A percentile compares a stretch with the other conserved stretches of the same genome.
Conservation (phyloP, 371 early-diverging fungal genomes). For the Capniomyces stellatus region DNA sequence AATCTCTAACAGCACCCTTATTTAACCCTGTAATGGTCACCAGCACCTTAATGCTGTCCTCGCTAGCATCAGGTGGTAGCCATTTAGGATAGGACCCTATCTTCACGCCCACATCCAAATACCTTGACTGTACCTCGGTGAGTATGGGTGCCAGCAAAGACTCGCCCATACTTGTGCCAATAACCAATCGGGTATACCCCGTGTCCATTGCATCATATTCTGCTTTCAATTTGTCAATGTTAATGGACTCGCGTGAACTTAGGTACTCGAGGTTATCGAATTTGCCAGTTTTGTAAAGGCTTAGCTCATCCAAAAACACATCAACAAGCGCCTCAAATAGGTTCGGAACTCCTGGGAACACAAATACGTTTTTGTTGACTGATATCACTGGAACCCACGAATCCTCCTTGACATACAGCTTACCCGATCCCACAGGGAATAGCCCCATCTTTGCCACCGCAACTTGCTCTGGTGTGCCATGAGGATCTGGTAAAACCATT, state of each 20-base stretch:
- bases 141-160: slow-evolving; percentile 35
- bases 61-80: slow-evolving; percentile 3
- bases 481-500: slow-evolving; percentile 11
- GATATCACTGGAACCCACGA: slow-evolving; percentile 53
- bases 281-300: neutral
- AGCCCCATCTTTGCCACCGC: slow-evolving; percentile 49
- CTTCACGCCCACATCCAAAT: slow-evolving; percentile 26
- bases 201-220: neutral
- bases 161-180: slow-evolving; percentile 35
- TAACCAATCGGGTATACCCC: slow-evolving; percentile 30
- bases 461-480: slow-evolving; percentile 15
- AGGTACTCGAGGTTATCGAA: neutral
- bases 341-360: slow-evolving; percentile 52
- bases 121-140: slow-evolving; percentile 26
- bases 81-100: slow-evolving; percentile 53
- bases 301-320: slow-evolving; percentile 7
- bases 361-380: slow-evolving; percentile 40
- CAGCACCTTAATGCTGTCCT: too few species aligned
- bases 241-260: too few species aligned
- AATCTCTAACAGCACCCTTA: neutral
- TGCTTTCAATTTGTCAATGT: neutral
- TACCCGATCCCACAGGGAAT: slow-evolving; percentile 31
- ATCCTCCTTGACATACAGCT: slow-evolving; percentile 25
- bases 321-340: slow-evolving; percentile 35
- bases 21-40: neutral